Conservation (phyloP, 495 filamentous ascomycete genomes). For the Mycothermus thermophilus region DNA sequence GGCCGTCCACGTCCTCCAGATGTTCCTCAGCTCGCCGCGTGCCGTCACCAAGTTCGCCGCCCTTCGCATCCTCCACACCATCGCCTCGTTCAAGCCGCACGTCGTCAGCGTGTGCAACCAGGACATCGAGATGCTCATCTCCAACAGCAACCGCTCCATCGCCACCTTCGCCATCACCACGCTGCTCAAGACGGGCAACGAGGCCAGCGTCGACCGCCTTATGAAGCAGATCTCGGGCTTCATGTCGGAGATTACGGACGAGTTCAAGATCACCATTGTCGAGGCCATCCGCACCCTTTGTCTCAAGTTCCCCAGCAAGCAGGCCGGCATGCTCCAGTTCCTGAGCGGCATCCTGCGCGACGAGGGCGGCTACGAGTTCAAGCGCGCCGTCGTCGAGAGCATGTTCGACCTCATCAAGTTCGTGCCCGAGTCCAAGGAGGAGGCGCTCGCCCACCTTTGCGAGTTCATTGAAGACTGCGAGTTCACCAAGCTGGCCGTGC, state of each 20-base stretch:
- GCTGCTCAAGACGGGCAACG: slow-evolving; percentile 93
- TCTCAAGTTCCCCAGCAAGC: slow-evolving; percentile 95
- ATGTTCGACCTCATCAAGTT: slow-evolving; percentile 99
- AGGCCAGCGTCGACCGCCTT: slow-evolving; percentile 87
- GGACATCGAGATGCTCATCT: slow-evolving; percentile 91
- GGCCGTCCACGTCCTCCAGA: slow-evolving; percentile 85
- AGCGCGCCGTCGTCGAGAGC: slow-evolving; percentile 93
- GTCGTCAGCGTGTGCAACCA: slow-evolving; percentile 89
- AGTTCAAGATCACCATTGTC: slow-evolving; percentile 99
- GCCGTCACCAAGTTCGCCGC: slow-evolving; percentile 97
- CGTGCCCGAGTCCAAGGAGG: slow-evolving; percentile 93
- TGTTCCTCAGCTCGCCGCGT: slow-evolving; percentile 92
- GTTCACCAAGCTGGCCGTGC: slow-evolving; percentile 94
- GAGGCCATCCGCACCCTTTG: slow-evolving; percentile 94
- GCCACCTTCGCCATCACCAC: slow-evolving; percentile 98
- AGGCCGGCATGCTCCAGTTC: slow-evolving; percentile 95
- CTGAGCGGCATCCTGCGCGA: slow-evolving; percentile 88
- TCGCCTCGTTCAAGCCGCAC: slow-evolving; percentile 87
- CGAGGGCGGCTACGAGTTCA: slow-evolving; percentile 97
- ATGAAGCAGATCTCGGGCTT: slow-evolving; percentile 98
- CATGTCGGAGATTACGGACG: slow-evolving; percentile 96
- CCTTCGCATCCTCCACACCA: slow-evolving; percentile 90
- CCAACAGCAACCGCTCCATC: slow-evolving; percentile 92
- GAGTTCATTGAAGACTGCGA: slow-evolving; percentile 99
- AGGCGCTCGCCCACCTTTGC: slow-evolving; percentile 89